Base-by-base conservation (phyloP, 2,329 filamentous ascomycete genomes). In the Penicillium sp. region DNA sequence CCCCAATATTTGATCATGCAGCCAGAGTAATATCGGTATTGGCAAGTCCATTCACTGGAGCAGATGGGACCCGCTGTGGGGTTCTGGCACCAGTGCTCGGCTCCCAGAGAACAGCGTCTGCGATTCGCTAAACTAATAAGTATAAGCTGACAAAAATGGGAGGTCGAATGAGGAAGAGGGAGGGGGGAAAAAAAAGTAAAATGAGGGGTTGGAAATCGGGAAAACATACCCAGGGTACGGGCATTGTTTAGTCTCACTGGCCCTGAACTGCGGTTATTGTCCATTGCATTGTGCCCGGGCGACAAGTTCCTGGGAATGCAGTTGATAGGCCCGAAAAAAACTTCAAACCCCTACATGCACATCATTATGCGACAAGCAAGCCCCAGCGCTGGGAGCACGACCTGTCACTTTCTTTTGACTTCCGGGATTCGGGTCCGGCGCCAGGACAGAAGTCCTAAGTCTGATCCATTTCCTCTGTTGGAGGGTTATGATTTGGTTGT, bases 381-480 rank as follows among this genome's bases (percentile, higher is more conserved):
- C 48, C 24, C 46, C 34, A 50, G 31, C 38, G 38, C 35, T 50
- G 31, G 11, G 18, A 32, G 34, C 53, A 46, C 34, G 50, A 53
- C 50, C 50, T 53, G 50, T 56, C 54, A 56, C 44, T 56, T 53
- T 37, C 2, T 16, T 34, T 53, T 56, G 54, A 56, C 54, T 56
- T 56, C 37, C 50, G 54, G 50, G 37, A 48, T 16, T n/a, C 16
- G 24, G 31, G 31, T 48, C 54, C 50, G 26, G 20, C 29, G 52
- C 22, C 45, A 50, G 38, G 52, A 16, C 45, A 44, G 45, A 50
- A 52, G 35, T 35, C n/a, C 24, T 9, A 54, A 50, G n/a, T 24
- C 26, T 29, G 34, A 50, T 29, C 50, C 35, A 35, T 35, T 24
- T 34, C 47, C 8, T 44, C 20, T 34, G 35, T 5, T 37, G 18